A percentile compares a stretch with the other conserved stretches of the same genome.
Conservation (phyloP, 306 rosid genomes). For the Echinosophora koreensis region DNA sequence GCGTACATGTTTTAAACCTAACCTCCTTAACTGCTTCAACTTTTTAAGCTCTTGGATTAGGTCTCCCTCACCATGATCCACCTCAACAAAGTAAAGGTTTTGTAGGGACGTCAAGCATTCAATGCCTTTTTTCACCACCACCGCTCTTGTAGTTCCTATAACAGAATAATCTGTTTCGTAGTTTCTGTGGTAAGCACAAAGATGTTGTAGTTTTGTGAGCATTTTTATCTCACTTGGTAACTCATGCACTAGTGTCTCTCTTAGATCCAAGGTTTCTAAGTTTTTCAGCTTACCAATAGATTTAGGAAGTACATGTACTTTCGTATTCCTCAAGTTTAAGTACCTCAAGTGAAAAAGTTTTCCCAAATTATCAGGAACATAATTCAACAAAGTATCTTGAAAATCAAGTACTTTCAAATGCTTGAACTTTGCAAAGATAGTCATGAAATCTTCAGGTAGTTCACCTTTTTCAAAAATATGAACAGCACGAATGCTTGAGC, state of each 20-base stretch:
- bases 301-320: constrained; percentile 31
- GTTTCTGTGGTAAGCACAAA: constrained; percentile 20
- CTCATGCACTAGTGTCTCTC: constrained; percentile 28
- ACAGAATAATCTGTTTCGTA: background rate
- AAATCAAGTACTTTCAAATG: constrained; percentile 43
- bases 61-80: constrained; percentile 12
- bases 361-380: constrained; percentile 35
- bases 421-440: background rate
- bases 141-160: constrained; percentile 29
- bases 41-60: constrained; percentile 36
- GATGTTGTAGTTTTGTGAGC: constrained; percentile 42
- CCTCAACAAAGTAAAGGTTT: constrained; percentile 45
- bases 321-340: constrained; percentile 41
- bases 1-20: constrained; percentile 34
- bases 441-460: background rate
- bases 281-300: constrained; percentile 37
- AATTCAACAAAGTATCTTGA: background rate
- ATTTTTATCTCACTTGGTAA: constrained; percentile 45
- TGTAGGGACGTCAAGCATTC: constrained; percentile 34
- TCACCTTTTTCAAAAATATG: constrained; percentile 4
- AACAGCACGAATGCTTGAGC: constrained; percentile 26
- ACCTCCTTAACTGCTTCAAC: constrained; percentile 40
- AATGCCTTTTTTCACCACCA: constrained; percentile 30
- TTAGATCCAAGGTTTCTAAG: constrained; percentile 47
- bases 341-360: constrained; percentile 36